Evolutionary conservation across 768 basidiomycete genomes (phyloP).

Genomic region (Hortiboletus flavorubellus): DNA sequence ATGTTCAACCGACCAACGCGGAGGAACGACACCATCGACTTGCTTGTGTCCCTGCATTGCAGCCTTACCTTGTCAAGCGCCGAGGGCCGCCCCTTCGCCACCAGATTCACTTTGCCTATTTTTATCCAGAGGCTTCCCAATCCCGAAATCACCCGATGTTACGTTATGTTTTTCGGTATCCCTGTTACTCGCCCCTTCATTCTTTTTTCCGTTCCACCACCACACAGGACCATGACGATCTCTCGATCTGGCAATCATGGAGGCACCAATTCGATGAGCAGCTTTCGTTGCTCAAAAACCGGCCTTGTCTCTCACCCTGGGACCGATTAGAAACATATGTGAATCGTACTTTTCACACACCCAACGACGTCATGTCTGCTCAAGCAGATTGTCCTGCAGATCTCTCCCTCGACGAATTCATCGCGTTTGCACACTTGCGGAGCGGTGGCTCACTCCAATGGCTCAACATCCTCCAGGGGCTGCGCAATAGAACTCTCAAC

Average conservation of each 20-base stretch:
- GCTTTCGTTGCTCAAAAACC: too few relatives aligned
- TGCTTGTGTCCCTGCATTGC: constrained; percentile 25
- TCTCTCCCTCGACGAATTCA: background rate
- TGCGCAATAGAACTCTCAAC: background rate
- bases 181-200: too few relatives aligned
- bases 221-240: too few relatives aligned
- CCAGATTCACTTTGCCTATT: background rate
- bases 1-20: too few relatives aligned
- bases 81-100: background rate
- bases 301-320: too few relatives aligned
- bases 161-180: too few relatives aligned
- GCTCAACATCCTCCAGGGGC: background rate
- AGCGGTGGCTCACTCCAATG: background rate
- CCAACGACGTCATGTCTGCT: background rate
- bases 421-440: background rate
- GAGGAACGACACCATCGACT: too few relatives aligned
- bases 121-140: background rate
- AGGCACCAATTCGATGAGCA: too few relatives aligned
- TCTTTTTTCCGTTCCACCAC: too few relatives aligned
- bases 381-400: background rate
- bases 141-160: too few relatives aligned
- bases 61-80: background rate
- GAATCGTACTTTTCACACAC: background rate
- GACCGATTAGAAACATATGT: too few relatives aligned
- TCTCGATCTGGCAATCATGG: too few relatives aligned